Evolutionary conservation across 371 early-diverging fungal genomes (phyloP), one percentile per base, ranked within the genome.

Genomic region (Mucor lusitanicus): DNA sequence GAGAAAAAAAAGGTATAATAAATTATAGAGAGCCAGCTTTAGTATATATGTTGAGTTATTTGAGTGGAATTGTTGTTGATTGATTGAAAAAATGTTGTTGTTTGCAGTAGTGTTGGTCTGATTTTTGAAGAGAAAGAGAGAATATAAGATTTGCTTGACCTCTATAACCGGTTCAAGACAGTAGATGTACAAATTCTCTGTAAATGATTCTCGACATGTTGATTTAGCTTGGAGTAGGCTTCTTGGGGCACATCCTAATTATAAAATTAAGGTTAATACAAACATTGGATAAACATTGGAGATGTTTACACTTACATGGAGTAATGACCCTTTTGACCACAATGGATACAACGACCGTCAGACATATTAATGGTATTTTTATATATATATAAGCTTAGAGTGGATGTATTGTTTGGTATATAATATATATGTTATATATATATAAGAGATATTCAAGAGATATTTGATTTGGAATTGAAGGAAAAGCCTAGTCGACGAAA

Each of bases 331-430:
- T 76, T 78, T 71, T 75, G 70, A 67, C 78, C 81, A 72, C 78
- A 81, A 59, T 81, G 81, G 60, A 81, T 76, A 60, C 81, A 81
- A 60, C 81, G 74, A 76, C 81, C 81, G 78, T 81, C 81, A 74
- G 81, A 81, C 79, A 79, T 79, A 62, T 19, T 70, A 15, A 44
- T 42, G 9, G 19, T 40, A 37, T 54, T 63, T 13, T 37, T 42
- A 0, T 53, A 50, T 55, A 27, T 61, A 46, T 61, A 44, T 32
- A 62, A 63, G 64, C 25, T 25, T 44, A 28, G 19, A 25, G 23
- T 57, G 33, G 39, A 12, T 13, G 37, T 37, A 13, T 37, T 37
- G 12, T 37, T 37, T 37, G 37, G 37, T 37, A 37, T 37, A 37
- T 37, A 13, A 37, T 37, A 37, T 37, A 37, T 37, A 0, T 46